Base-by-base conservation (phyloP, 768 basidiomycete species). In the Lyophyllum semitale region DNA sequence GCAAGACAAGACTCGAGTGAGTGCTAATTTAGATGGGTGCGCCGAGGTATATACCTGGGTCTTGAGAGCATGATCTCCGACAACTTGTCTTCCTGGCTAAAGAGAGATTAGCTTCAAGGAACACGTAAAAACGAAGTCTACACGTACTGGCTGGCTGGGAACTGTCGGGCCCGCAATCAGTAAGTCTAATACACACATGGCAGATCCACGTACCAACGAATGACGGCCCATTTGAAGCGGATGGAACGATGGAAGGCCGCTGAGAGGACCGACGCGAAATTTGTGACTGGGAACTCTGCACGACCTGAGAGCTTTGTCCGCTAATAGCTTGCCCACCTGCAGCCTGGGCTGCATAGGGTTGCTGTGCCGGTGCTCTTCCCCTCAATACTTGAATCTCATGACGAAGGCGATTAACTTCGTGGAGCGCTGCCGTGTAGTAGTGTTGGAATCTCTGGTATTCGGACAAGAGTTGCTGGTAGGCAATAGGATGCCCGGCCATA, bases 331-430 rank as follows among this genome's bases (percentile, higher is more conserved):
- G 33, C 17, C 37, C 11, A 18, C 35, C 8, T 3, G 48, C 22
- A 22, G 32, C 38, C 25, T 32, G 26, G 15, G 45, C 35, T 4
- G 42, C 48, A 17, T n/a, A 38, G 37, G 44, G 48, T 22, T 55
- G 53, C n/a, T 54, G 55, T 22, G 42, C 44, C 1, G 52, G 27
- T 26, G 55, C 26, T 38, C 45, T 47, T 11, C 49, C 35, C 27
- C 27, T 23, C 38, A 54, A 33, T 22, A 37, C n/a, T 22, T 46
- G 50, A 17, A 57, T 56, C 26, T 53, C 46, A n/a, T 38, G 40
- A 9, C 64, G 58, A 58, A 68, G 59, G 6, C 54, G 46, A 4
- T 43, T 37, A n/a, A 67, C 60, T 54, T 68, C 66, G 22, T 51
- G 53, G 12, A 63, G 44, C 4, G 64, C 62, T 17, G 49, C 42